Evolutionary conservation across 345 rosid genomes (phyloP).

Genomic region (Hibiscus tridactylites): DNA sequence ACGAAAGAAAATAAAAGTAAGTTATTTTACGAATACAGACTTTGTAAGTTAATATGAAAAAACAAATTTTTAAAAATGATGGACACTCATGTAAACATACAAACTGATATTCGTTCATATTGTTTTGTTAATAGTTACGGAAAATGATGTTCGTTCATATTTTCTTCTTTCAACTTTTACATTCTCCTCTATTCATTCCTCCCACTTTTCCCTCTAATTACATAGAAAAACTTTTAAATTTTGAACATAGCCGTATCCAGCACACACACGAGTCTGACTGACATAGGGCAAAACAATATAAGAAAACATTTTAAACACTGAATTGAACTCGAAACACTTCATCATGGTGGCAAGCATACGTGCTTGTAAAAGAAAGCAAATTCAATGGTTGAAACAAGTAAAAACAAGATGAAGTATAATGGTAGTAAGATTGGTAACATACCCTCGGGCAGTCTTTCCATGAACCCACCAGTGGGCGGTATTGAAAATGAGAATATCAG

Average conservation of each 20-base stretch:
- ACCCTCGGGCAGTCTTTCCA: conserved; percentile 97
- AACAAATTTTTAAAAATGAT: not conserved
- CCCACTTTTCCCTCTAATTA: too few species aligned
- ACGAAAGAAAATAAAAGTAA: not conserved
- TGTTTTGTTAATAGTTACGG: not conserved
- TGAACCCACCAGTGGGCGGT: conserved; percentile 99
- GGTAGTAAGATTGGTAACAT: conserved; percentile 7
- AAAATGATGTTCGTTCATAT: not conserved
- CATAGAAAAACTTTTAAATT: too few species aligned
- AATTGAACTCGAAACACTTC: not conserved
- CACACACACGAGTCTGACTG: not conserved
- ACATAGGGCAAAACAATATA: not conserved
- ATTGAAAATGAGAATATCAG: conserved; percentile 82
- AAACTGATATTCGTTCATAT: not conserved
- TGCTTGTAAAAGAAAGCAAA: not conserved
- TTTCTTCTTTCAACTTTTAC: not conserved
- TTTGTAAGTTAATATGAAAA: not conserved
- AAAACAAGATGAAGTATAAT: not conserved
- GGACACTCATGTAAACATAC: not conserved
- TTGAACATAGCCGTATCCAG: too few species aligned
- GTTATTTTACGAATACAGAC: not conserved
- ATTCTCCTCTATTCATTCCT: too few species aligned
- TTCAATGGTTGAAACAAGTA: not conserved
- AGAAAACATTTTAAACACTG: not conserved
- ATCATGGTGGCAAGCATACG: not conserved